These are phyloP conservation scores for Stereocaulon alpinum DNA, from an alignment of 495 filamentous ascomycete species.

Conservation along the genomic window DNA sequence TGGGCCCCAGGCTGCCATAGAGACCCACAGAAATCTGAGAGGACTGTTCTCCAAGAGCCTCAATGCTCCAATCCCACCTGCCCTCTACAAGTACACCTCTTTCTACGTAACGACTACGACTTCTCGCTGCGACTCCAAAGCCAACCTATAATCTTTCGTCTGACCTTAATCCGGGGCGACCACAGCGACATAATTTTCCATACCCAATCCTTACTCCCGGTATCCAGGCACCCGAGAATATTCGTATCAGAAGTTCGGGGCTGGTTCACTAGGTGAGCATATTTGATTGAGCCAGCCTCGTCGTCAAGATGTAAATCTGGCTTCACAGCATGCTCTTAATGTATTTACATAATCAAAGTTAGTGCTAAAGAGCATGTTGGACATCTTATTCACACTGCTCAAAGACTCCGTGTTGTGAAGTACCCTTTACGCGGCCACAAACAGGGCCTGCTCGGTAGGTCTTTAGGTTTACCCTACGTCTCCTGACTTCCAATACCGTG, in stretches of 20 bases:
- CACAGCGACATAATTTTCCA: background rate
- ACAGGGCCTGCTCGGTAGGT: too few species aligned
- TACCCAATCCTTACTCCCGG: background rate
- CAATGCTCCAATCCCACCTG: background rate
- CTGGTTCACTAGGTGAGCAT: background rate
- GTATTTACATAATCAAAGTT: conserved; percentile 18
- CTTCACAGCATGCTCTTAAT: conserved; percentile 6
- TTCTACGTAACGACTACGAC: conserved; percentile 11
- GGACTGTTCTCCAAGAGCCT: background rate
- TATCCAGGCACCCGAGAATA: background rate
- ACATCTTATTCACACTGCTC: too few species aligned
- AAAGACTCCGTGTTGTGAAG: too few species aligned
- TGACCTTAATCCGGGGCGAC: background rate
- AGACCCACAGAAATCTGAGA: background rate
- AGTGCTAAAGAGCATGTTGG: background rate
- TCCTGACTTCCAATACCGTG: too few species aligned
- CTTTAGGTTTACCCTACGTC: too few species aligned
- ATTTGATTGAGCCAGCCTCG: background rate
- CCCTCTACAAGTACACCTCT: background rate
- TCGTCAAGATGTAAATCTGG: conserved; percentile 1
- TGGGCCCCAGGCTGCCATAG: background rate
- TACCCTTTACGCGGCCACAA: too few species aligned
- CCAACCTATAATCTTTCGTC: background rate
- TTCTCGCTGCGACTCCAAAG: background rate
- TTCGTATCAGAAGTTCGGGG: conserved; percentile 1